These are phyloP conservation scores for Paraconiothyrium sp. DNA, from an alignment of 2,329 filamentous ascomycete species.

Conservation along the genomic window DNA sequence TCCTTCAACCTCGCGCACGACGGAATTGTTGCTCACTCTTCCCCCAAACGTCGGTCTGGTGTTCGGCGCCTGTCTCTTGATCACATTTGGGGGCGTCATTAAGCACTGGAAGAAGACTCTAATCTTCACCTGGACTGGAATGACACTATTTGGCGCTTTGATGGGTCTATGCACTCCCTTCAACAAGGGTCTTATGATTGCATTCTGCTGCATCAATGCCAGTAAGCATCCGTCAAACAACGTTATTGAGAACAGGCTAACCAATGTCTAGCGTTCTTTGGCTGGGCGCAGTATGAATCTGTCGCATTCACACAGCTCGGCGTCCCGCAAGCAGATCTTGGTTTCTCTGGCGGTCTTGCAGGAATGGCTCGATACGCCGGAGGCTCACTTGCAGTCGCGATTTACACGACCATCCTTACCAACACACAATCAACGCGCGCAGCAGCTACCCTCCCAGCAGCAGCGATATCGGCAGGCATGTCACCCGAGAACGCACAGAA, in stretches of 20 bases:
- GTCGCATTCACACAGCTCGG: constrained; percentile 46
- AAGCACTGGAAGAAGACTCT: constrained; percentile 60
- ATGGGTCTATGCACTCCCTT: constrained; percentile 56
- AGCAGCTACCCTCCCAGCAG: constrained; percentile 29
- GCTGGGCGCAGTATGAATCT: constrained; percentile 44
- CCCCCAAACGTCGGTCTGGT: constrained; percentile 58
- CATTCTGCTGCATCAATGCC: constrained; percentile 56
- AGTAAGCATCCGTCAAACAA: constrained; percentile 24
- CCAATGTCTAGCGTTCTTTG: constrained; percentile 29
- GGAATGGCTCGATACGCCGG: constrained; percentile 39
- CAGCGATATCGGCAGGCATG: constrained; percentile 34
- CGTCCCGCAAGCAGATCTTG: constrained; percentile 58
- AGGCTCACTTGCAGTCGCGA: constrained; percentile 35
- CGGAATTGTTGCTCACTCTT: constrained; percentile 54
- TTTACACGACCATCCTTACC: constrained; percentile 55
- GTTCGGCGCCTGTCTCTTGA: constrained; percentile 54
- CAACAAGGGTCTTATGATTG: constrained; percentile 58
- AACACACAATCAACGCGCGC: constrained; percentile 40
- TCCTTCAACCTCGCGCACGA: constrained; percentile 37
- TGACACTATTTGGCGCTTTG: constrained; percentile 60
- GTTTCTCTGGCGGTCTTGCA: constrained; percentile 52
- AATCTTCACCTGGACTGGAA: constrained; percentile 55
- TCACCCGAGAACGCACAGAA: constrained; percentile 30
- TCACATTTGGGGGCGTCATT: constrained; percentile 54
- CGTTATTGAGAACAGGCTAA: constrained; percentile 4